phyloP scores from a whole-genome alignment of 2,329 filamentous ascomycete species.

The Raffaelea deltoideospora region DNA sequence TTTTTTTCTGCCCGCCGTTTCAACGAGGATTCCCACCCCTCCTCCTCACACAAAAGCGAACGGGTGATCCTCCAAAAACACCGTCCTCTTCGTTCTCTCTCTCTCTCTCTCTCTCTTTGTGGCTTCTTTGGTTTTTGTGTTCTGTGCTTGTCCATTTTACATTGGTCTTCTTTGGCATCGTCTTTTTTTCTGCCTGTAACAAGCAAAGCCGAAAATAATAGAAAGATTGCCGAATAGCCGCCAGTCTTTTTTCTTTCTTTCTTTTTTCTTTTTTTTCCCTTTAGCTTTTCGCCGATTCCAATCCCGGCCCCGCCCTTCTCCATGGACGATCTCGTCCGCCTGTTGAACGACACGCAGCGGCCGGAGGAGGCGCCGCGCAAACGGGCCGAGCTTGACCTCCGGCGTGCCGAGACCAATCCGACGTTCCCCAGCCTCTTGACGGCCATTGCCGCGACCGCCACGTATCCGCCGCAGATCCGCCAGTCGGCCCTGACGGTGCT shows the following conservation, averaged over 20 bases:
- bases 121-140: background rate
- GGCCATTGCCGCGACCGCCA: constrained; percentile 63
- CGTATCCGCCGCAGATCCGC: constrained; percentile 58
- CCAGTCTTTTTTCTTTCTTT: background rate
- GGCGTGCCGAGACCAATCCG: constrained; percentile 50
- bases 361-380: constrained; percentile 62
- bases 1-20: too few species aligned
- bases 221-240: background rate
- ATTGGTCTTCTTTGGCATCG: background rate
- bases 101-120: background rate
- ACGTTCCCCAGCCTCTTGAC: constrained; percentile 68
- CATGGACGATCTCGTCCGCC: constrained; percentile 85
- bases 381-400: constrained; percentile 72
- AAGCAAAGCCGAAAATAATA: too few species aligned
- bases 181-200: too few species aligned
- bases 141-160: background rate
- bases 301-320: constrained; percentile 2
- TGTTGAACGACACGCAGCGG: constrained; percentile 78
- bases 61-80: too few species aligned
- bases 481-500: constrained; percentile 71
- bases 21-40: too few species aligned
- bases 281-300: background rate
- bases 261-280: background rate
- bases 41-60: too few species aligned
- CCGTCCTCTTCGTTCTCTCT: background rate